phyloP scores from a whole-genome alignment of 169 alveolate species.

The Amoebophrya sp. region DNA sequence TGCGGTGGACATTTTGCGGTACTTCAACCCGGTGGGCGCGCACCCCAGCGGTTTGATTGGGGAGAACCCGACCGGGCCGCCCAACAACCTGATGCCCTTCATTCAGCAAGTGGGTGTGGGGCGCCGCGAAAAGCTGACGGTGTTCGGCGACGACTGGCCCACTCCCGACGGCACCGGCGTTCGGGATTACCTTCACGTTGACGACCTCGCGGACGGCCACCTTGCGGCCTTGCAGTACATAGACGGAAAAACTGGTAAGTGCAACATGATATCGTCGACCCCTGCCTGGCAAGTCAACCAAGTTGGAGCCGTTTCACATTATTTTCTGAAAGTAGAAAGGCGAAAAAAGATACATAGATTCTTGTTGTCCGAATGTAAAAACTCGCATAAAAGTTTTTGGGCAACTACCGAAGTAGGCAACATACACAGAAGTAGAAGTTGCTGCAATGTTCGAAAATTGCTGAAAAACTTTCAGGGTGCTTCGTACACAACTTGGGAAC shows the following conservation, averaged over 20 bases:
- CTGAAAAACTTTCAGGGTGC: not conserved
- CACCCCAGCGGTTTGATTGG: constrained; percentile 80
- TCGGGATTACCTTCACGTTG: constrained; percentile 81
- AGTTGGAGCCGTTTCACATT: too few relatives aligned
- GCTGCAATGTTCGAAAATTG: too few relatives aligned
- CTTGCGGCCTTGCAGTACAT: constrained; percentile 57
- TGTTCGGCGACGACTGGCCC: constrained; percentile 80
- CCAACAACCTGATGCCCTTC: constrained; percentile 78
- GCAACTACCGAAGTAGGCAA: too few relatives aligned
- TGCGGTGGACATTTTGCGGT: constrained; percentile 59
- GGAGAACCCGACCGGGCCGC: constrained; percentile 76
- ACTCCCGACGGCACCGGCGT: constrained; percentile 82
- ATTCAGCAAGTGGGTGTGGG: constrained; percentile 49
- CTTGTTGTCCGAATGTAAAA: too few relatives aligned
- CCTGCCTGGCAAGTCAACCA: too few relatives aligned
- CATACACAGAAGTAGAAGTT: too few relatives aligned
- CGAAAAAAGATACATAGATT: too few relatives aligned
- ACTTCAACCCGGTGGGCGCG: constrained; percentile 90
- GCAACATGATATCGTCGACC: too few relatives aligned
- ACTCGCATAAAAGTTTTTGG: too few relatives aligned
- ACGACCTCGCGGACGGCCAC: constrained; percentile 82
- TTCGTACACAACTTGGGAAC: constrained; percentile 74
- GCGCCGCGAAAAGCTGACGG: constrained; percentile 52
- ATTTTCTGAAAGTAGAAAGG: too few relatives aligned
- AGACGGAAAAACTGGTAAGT: not conserved